Base-by-base conservation (phyloP, 1,284 basidiomycete species). In the Termitomyces sp. region DNA sequence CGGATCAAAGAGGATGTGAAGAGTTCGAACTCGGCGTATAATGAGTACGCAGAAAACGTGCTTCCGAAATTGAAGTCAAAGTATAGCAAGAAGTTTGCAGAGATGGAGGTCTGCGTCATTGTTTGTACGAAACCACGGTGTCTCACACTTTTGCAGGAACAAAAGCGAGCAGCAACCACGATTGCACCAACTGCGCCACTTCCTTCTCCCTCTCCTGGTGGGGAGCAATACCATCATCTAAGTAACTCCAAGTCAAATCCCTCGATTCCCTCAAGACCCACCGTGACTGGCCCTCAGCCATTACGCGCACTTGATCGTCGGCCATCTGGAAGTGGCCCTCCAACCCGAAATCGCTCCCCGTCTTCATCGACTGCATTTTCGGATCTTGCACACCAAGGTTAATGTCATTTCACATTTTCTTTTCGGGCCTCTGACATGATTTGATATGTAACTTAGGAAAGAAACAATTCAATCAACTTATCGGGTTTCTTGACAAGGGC, bases 1-100 rank as follows among this genome's bases (percentile, higher is more conserved):
- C 84, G 90, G n/a, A 89, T 96, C 66, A 89, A 88, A 63, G 92
- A 94, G 61, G 92, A 94, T 65, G 71, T 94, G 58, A 94, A 92
- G 68, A 81, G 82, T 7, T 90, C 92, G 0, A 76, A 77, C 13
- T 63, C 70, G 55, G 81, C 85, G 17, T 92, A 94, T 70, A 79
- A 80, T 30, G 92, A 94, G 21, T 92, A 87, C 66, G 84, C 84
- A 10, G 88, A 91, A 64, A 81, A 78, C 53, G 74, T 79, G 17
- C 75, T 94, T 6, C 91, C 90, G 1, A 87, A 84, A 64, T 73
- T 94, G 45, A 92, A 92, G 72, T 78, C 83, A 46, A 71, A 77
- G 31, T 95, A 96, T 67, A 68, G 81, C 12, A 88, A 84, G 72
- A 93, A 92, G 68, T 90, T 86, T 64, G 82, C 86, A 53, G 90